Percentiles rank a stretch among this genome's conserved stretches.
Conservation (phyloP, 2,329 filamentous ascomycete species). For the Dothideomycetes sp. region DNA sequence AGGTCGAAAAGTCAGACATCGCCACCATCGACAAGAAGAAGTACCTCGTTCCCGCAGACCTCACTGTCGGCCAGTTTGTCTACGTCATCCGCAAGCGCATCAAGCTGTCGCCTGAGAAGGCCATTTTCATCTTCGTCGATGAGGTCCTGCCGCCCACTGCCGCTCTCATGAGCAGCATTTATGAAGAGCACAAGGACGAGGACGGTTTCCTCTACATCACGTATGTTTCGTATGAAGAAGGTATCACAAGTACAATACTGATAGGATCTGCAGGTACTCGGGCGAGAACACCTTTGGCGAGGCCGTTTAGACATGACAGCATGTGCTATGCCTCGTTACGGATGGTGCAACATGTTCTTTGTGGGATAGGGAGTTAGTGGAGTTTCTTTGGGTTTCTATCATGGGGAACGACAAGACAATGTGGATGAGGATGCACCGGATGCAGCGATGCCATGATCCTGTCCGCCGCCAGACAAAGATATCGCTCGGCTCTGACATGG, state of each 20-base stretch:
- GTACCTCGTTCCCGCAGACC: conserved; percentile 92
- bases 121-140: conserved; percentile 99
- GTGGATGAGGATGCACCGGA: conserved; percentile 4
- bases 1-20: conserved; percentile 98
- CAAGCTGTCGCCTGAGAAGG: conserved; percentile 97
- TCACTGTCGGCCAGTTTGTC: conserved; percentile 98
- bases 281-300: conserved; percentile 97
- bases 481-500: background rate
- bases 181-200: conserved; percentile 92
- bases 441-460: conserved; percentile 1
- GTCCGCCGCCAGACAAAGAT: conserved; percentile 3
- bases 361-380: conserved; percentile 5
- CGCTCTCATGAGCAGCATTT: conserved; percentile 98
- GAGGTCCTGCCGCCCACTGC: conserved; percentile 94
- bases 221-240: conserved; percentile 41
- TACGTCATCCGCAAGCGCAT: conserved; percentile 99
- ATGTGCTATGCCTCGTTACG: background rate
- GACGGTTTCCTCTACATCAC: conserved; percentile 96
- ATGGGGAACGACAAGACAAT: conserved; percentile 2
- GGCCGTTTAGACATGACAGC: conserved; percentile 19
- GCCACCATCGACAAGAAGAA: conserved; percentile 99
- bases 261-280: conserved; percentile 54
- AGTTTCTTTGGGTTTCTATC: conserved; percentile 3
- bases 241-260: conserved; percentile 11
- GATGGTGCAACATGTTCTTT: conserved; percentile 1